Conservation (phyloP, 2,329 filamentous ascomycete species). For the Calonectria pauciramosa region DNA sequence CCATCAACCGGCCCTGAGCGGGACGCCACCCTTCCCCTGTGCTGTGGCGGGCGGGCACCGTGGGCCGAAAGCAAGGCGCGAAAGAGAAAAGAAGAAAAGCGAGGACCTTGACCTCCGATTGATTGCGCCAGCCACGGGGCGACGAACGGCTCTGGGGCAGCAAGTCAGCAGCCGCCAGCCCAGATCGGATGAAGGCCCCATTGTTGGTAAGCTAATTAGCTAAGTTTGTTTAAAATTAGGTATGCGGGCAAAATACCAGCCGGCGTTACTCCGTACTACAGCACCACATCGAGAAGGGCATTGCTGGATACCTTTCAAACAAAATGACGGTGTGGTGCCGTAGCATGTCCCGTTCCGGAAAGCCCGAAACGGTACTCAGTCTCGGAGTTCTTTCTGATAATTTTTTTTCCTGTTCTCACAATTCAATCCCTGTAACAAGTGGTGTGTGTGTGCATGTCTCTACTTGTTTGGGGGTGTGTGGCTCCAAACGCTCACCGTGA, state of each 20-base stretch:
- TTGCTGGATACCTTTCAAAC: neutral
- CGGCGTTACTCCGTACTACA: neutral
- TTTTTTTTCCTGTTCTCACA: neutral
- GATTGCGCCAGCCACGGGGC: neutral
- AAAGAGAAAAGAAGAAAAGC: neutral
- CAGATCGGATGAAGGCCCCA: neutral
- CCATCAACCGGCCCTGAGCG: neutral
- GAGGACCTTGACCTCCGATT: no score
- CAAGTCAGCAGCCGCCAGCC: neutral
- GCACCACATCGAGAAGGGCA: neutral
- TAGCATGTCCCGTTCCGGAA: neutral
- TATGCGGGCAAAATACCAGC: neutral
- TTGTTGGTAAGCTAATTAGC: neutral
- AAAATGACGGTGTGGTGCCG: constrained; percentile 4
- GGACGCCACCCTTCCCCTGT: neutral
- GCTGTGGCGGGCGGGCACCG: neutral
- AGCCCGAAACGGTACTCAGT: neutral
- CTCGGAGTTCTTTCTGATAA: neutral
- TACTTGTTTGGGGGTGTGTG: neutral
- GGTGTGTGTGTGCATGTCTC: neutral
- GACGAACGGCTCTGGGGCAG: neutral
- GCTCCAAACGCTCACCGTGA: neutral
- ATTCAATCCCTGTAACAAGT: neutral
- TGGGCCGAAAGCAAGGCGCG: neutral
- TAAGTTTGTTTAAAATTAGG: neutral